phyloP scores from a whole-genome alignment of 352 stramenopile genomes.

The Hyaloperonospora brassicae region DNA sequence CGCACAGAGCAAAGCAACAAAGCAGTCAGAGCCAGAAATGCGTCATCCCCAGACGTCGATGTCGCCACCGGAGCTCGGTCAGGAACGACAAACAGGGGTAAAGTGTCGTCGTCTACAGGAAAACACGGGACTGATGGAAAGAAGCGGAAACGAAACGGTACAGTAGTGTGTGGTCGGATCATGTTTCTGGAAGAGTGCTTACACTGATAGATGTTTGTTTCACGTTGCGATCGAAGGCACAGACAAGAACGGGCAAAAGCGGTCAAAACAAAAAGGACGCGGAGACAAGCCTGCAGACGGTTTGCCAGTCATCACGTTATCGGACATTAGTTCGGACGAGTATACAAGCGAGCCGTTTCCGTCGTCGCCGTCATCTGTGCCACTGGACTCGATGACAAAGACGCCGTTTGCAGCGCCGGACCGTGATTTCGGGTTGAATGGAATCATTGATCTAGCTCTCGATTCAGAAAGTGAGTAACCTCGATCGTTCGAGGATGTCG shows the following conservation, averaged over 20 bases:
- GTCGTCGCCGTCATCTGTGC: conserved; percentile 15
- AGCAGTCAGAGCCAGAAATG: conserved; percentile 1
- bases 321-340: conserved; percentile 37
- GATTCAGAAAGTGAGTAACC: conserved; percentile 42
- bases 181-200: neutral
- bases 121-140: conserved; percentile 16
- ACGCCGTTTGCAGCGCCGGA: conserved; percentile 8
- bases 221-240: conserved; percentile 4
- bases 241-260: conserved; percentile 15
- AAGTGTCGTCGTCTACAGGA: conserved; percentile 6
- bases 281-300: conserved; percentile 5
- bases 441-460: conserved; percentile 44
- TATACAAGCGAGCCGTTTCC: conserved; percentile 21
- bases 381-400: conserved; percentile 8
- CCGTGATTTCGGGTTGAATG: conserved; percentile 10
- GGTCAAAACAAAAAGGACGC: conserved; percentile 15
- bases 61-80: conserved; percentile 2
- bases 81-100: conserved; percentile 10
- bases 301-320: conserved; percentile 25
- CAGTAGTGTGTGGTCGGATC: neutral
- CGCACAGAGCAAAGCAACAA: conserved; percentile 8
- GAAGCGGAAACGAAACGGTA: conserved; percentile 34
- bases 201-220: conserved; percentile 4
- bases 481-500: neutral
- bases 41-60: conserved; percentile 4